Evolutionary conservation across 176 grass and related monocot genomes (phyloP).

Genomic region (Tillandsia fasciculata): DNA sequence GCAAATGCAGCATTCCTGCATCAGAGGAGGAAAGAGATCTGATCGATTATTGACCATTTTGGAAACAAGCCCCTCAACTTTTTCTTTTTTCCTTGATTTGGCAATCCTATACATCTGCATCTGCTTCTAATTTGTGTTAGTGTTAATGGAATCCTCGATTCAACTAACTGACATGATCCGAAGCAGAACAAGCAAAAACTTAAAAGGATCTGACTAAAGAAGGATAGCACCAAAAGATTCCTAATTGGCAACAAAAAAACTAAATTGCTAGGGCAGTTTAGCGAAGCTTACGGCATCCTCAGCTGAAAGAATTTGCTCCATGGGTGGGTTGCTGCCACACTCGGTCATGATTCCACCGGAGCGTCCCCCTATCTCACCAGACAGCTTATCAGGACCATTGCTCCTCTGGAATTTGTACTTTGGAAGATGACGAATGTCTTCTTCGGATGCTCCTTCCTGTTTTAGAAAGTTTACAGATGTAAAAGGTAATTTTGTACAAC

Average conservation of each 20-base stretch:
- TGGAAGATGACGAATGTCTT: conserved; percentile 65
- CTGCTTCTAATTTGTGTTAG: no score
- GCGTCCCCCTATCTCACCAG: conserved; percentile 48
- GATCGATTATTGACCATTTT: no score
- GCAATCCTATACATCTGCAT: no score
- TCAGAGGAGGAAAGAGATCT: not conserved
- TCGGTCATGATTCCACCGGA: conserved; percentile 68
- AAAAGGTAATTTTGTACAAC: not conserved
- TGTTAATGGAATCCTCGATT: no score
- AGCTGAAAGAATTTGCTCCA: conserved; percentile 66
- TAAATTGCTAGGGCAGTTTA: no score
- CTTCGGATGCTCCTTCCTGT: conserved; percentile 90
- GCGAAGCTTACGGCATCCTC: conserved; percentile 73
- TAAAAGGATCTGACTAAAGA: no score
- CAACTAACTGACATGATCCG: no score
- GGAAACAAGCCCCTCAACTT: not conserved
- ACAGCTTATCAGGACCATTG: conserved; percentile 61
- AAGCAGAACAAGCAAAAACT: no score
- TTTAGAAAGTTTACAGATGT: conserved; percentile 14
- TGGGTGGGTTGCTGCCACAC: conserved; percentile 57
- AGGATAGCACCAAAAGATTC: no score
- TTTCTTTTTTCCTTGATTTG: no score
- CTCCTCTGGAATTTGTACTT: conserved; percentile 73
- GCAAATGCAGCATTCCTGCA: conserved; percentile 89
- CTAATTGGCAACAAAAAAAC: no score